Evolutionary conservation across 164 flowering plant species (phyloP).

Genomic region (Warburgia ugandensis): DNA sequence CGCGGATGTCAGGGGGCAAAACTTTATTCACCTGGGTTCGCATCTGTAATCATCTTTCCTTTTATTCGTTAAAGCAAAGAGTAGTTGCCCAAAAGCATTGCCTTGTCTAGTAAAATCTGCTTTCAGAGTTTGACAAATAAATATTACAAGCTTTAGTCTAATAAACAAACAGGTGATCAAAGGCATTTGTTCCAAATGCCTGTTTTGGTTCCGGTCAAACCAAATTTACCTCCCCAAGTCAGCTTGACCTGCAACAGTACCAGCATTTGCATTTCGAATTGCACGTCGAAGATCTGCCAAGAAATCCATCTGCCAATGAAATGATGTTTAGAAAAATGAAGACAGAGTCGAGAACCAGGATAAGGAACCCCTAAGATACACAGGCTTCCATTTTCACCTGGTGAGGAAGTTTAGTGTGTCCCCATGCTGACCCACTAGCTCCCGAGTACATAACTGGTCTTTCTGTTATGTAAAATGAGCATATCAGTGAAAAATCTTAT

Average conservation of each 20-base stretch:
- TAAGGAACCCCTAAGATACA: not conserved
- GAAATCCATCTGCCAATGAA: conserved; percentile 50
- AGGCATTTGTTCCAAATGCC: too few species aligned
- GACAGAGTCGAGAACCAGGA: not conserved
- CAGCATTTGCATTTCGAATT: conserved; percentile 27
- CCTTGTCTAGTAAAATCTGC: too few species aligned
- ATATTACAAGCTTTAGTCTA: too few species aligned
- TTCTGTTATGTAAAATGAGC: conserved; percentile 31
- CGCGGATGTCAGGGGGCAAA: too few species aligned
- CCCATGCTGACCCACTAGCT: conserved; percentile 51
- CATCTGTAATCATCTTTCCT: too few species aligned
- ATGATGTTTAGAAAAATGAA: not conserved
- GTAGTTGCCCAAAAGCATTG: too few species aligned
- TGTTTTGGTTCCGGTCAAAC: too few species aligned
- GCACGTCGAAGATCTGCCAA: conserved; percentile 48
- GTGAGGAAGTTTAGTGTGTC: conserved; percentile 52
- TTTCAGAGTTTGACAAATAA: too few species aligned
- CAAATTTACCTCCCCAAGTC: not conserved
- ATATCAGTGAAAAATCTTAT: not conserved
- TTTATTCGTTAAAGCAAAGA: too few species aligned
- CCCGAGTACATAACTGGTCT: conserved; percentile 62
- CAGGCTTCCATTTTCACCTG: conserved; percentile 30
- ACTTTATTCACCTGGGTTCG: too few species aligned
- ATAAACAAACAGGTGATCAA: too few species aligned
- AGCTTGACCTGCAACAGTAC: conserved; percentile 3